Percentiles rank a stretch among this genome's conserved stretches.
phyloP scores from a whole-genome alignment of 805 yeast species.

The Vanderwaltozyma tropicalis region DNA sequence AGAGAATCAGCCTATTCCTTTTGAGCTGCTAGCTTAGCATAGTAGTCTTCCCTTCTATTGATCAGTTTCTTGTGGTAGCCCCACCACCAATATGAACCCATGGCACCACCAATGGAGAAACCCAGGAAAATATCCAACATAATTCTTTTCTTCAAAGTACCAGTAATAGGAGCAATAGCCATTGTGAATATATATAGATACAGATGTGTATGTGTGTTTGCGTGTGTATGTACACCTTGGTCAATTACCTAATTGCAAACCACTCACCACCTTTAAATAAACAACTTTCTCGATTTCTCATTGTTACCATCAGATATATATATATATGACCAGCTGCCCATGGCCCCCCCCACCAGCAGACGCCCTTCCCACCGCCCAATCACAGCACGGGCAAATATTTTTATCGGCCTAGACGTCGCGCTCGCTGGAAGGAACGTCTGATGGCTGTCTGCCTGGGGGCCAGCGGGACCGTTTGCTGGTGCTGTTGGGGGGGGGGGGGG shows the following conservation, averaged over 20 bases:
- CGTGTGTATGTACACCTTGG: background rate
- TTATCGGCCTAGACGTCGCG: no score
- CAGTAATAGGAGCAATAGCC: conserved; percentile 82
- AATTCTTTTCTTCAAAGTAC: conserved; percentile 71
- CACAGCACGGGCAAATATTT: no score
- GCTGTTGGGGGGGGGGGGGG: no score
- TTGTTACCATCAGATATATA: no score
- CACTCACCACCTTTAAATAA: background rate
- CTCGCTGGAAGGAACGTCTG: no score
- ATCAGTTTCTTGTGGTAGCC: conserved; percentile 68
- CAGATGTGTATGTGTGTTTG: conserved; percentile 1
- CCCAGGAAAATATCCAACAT: conserved; percentile 70
- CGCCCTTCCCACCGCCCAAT: no score
- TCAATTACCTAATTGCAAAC: no score
- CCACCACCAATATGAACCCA: conserved; percentile 77
- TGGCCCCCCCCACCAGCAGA: no score
- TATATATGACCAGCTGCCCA: no score
- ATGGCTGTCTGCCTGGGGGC: no score
- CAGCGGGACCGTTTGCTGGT: no score
- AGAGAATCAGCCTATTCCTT: background rate
- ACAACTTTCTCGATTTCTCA: no score
- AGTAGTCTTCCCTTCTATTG: conserved; percentile 73
- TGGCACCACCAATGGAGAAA: conserved; percentile 47
- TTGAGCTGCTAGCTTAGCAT: conserved; percentile 53
- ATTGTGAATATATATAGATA: conserved; percentile 30